phyloP scores from a whole-genome alignment of 202 grass and related monocot species.

The Bolboschoenoplectus hybrid region DNA sequence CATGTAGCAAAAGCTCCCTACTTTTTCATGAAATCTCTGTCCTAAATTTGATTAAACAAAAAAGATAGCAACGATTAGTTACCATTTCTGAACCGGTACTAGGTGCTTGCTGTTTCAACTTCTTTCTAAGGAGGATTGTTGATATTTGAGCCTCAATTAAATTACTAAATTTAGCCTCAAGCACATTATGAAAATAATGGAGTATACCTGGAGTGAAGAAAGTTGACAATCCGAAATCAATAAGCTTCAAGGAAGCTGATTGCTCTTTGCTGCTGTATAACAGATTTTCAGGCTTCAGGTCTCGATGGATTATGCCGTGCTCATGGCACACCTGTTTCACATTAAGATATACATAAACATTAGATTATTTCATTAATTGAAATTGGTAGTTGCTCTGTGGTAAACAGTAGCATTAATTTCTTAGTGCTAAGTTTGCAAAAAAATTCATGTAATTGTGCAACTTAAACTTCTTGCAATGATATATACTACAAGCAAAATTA shows the following conservation, averaged over 20 bases:
- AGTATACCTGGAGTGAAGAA: not conserved
- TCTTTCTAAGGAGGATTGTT: not conserved
- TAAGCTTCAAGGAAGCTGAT: not conserved
- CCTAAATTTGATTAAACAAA: slow-evolving; percentile 10
- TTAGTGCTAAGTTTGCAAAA: too few relatives aligned
- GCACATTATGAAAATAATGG: not conserved
- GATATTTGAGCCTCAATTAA: not conserved
- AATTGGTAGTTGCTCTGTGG: not conserved
- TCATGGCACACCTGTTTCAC: slow-evolving; percentile 1
- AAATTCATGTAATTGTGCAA: too few relatives aligned
- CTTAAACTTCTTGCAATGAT: too few relatives aligned
- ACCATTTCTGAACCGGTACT: not conserved
- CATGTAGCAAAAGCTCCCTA: not conserved
- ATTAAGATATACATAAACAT: not conserved
- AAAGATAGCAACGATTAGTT: not conserved
- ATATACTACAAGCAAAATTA: too few relatives aligned
- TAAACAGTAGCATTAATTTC: too few relatives aligned
- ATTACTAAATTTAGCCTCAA: not conserved
- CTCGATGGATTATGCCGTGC: slow-evolving; percentile 22
- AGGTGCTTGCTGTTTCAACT: not conserved
- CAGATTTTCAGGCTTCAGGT: slow-evolving; percentile 28
- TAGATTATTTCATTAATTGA: not conserved
- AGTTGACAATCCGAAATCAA: slow-evolving; percentile 13
- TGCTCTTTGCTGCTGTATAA: slow-evolving; percentile 13
- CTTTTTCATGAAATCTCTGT: not conserved